Percentiles rank a stretch among this genome's conserved stretches.
These are phyloP conservation scores for Antitrichia curtipendula DNA, from an alignment of 225 moss, liverwort and hornwort genomes.

Conservation along the genomic window DNA sequence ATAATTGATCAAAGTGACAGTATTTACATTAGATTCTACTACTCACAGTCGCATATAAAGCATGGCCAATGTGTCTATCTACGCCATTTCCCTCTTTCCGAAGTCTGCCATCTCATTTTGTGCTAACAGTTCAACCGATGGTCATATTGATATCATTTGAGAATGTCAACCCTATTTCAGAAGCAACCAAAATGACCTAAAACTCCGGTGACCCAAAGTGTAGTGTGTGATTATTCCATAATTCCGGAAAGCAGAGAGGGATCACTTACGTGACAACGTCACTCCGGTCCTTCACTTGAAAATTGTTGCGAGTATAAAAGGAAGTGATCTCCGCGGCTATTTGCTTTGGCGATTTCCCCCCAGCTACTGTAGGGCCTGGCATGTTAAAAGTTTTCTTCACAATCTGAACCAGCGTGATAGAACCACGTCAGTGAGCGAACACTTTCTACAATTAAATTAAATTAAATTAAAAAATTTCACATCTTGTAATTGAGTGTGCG, in stretches of 20 bases:
- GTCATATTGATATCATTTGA: background rate
- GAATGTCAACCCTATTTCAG: background rate
- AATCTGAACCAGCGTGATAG: constrained; percentile 36
- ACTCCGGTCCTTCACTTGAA: constrained; percentile 55
- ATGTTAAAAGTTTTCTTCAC: constrained; percentile 84
- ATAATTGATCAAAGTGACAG: background rate
- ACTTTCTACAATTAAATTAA: background rate
- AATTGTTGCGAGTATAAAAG: constrained; percentile 74
- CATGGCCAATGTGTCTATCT: background rate
- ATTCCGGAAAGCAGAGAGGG: background rate
- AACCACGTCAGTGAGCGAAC: background rate
- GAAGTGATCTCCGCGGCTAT: constrained; percentile 90
- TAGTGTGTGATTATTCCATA: background rate
- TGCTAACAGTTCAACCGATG: background rate
- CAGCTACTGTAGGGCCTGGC: constrained; percentile 35
- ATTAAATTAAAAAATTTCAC: background rate
- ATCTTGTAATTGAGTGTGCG: background rate
- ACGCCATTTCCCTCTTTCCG: background rate
- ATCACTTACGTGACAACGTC: constrained; percentile 74
- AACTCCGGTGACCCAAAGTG: background rate
- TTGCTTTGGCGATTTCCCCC: constrained; percentile 68
- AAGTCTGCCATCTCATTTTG: background rate
- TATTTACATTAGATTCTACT: background rate
- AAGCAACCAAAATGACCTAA: background rate
- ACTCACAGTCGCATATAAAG: background rate